Evolutionary conservation across 148 eudicot genomes (phyloP).

Genomic region (Selenicereus undatus): DNA sequence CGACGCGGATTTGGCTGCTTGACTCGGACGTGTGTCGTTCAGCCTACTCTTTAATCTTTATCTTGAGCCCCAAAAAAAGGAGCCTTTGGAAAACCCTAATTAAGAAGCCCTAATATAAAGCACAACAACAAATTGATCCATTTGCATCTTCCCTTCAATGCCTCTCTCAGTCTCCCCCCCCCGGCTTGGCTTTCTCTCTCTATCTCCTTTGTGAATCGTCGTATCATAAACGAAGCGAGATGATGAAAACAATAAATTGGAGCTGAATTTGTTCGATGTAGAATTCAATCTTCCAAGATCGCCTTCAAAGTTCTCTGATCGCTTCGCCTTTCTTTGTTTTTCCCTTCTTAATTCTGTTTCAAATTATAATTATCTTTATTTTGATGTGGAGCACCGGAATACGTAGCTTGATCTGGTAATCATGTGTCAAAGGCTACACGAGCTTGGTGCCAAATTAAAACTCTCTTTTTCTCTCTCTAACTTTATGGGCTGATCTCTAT

Average conservation of each 20-base stretch:
- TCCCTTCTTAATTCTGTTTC: no score
- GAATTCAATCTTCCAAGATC: conserved; percentile 5
- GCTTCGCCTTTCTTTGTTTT: not conserved
- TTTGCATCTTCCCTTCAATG: not conserved
- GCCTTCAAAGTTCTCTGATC: conserved; percentile 34
- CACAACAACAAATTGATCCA: not conserved
- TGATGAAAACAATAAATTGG: conserved; percentile 2
- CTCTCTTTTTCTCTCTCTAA: not conserved
- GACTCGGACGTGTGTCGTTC: no score
- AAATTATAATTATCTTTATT: not conserved
- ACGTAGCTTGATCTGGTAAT: conserved; percentile 17
- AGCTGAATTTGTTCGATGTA: conserved; percentile 17
- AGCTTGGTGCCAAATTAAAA: conserved; percentile 25
- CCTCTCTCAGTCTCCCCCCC: not conserved
- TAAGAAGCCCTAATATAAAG: not conserved
- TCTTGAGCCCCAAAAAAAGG: not conserved
- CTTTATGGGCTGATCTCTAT: not conserved
- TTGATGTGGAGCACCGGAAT: conserved; percentile 2
- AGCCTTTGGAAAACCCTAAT: not conserved
- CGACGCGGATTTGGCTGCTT: no score
- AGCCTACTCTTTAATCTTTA: no score
- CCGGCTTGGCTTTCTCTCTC: not conserved
- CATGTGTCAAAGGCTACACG: conserved; percentile 22
- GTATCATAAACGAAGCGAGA: conserved; percentile 1
- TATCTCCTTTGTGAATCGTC: not conserved